Conservation (phyloP, 2,329 filamentous ascomycete genomes). For the Verticillium klebahnii region DNA sequence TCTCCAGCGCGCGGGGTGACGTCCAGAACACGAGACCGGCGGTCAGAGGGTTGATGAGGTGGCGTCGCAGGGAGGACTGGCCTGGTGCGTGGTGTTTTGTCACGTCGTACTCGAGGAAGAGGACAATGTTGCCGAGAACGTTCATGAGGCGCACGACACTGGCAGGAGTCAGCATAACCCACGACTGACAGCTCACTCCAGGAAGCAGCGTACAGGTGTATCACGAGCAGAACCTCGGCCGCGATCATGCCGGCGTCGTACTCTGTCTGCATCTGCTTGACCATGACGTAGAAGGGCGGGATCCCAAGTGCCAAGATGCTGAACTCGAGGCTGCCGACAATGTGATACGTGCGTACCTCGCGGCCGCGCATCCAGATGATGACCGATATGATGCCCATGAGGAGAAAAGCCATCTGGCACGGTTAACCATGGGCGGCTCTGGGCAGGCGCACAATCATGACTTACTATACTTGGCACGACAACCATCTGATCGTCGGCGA, state of each 20-base stretch:
- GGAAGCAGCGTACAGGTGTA: slow-evolving; percentile 26
- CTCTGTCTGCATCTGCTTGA: slow-evolving; percentile 10
- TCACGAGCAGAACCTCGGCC: slow-evolving; percentile 1
- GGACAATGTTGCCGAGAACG: slow-evolving; percentile 29
- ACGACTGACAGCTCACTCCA: neutral
- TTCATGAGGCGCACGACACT: slow-evolving; percentile 35
- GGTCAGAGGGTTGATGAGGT: slow-evolving; percentile 3
- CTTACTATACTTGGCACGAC: slow-evolving; percentile 30
- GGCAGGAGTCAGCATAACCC: neutral
- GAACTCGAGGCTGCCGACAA: slow-evolving; percentile 30
- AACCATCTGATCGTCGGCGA: slow-evolving; percentile 21
- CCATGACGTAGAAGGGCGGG: slow-evolving; percentile 14
- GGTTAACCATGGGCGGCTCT: neutral
- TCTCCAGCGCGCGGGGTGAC: slow-evolving; percentile 1
- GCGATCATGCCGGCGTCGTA: slow-evolving; percentile 1
- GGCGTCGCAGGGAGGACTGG: slow-evolving; percentile 13
- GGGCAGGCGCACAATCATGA: neutral
- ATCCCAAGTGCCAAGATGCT: slow-evolving; percentile 26
- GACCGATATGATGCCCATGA: slow-evolving; percentile 11
- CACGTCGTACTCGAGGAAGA: slow-evolving; percentile 28
- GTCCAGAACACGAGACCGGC: slow-evolving; percentile 4
- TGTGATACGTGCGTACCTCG: slow-evolving; percentile 32
- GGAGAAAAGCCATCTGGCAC: slow-evolving; percentile 26
- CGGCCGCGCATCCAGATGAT: slow-evolving; percentile 19
- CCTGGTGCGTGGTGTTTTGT: slow-evolving; percentile 30